Conservation (phyloP, 257 asterid species). For the Lavandula angustifolia region DNA sequence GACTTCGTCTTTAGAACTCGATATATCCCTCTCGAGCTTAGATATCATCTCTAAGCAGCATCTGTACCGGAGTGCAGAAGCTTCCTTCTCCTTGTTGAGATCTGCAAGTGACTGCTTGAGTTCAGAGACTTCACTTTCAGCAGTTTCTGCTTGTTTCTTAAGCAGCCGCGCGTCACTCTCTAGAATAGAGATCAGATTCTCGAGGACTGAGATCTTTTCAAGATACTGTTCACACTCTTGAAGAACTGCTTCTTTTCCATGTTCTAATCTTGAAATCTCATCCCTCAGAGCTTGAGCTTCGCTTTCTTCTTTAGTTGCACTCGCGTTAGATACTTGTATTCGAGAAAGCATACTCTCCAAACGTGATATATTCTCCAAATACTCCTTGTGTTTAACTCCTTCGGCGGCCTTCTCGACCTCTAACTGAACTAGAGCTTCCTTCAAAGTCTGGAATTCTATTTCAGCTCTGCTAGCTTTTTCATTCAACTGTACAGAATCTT, state of each 20-base stretch:
- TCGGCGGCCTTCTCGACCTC: conserved; percentile 68
- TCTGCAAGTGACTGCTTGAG: conserved; percentile 54
- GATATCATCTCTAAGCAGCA: conserved; percentile 77
- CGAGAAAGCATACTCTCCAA: conserved; percentile 53
- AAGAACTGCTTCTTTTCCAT: conserved; percentile 52
- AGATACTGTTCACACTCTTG: conserved; percentile 49
- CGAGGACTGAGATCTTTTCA: conserved; percentile 56
- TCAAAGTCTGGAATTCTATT: conserved; percentile 62
- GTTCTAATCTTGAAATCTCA: conserved; percentile 59
- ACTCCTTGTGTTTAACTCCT: conserved; percentile 51
- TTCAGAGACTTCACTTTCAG: conserved; percentile 64
- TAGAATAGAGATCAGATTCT: conserved; percentile 45
- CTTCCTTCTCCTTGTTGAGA: conserved; percentile 67
- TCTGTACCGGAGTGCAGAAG: conserved; percentile 56
- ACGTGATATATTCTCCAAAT: conserved; percentile 50
- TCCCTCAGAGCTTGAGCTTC: conserved; percentile 50
- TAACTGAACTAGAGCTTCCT: conserved; percentile 62
- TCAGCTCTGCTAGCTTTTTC: conserved; percentile 66
- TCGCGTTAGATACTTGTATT: conserved; percentile 43
- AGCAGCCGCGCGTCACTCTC: conserved; percentile 55
- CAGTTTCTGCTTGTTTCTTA: conserved; percentile 61
- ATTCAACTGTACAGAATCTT: conserved; percentile 47
- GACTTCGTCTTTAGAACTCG: conserved; percentile 58
- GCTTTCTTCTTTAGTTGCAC: conserved; percentile 51
- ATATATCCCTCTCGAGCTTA: conserved; percentile 64